Percentiles rank a stretch among this genome's conserved stretches.
phyloP scores from a whole-genome alignment of 139 green algal genomes.

The Eudorina sp. region DNA sequence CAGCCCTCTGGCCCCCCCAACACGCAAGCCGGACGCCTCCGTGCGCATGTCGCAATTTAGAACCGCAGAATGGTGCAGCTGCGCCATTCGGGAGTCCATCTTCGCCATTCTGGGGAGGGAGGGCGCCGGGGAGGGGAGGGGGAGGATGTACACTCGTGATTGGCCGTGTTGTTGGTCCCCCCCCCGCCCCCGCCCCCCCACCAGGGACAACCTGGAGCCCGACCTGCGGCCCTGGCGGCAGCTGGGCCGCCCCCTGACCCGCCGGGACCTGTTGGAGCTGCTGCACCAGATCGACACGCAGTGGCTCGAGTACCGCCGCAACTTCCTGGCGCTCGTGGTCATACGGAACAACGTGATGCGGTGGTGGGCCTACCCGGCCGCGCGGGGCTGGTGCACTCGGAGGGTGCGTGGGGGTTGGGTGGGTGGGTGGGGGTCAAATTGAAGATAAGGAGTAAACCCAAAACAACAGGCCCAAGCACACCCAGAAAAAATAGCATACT shows the following conservation, averaged over 20 bases:
- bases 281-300: conserved; percentile 50
- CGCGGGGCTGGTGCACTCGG: conserved; percentile 54
- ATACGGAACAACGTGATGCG: conserved; percentile 49
- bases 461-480: no score
- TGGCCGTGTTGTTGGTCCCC: no score
- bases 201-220: conserved; percentile 62
- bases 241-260: conserved; percentile 24
- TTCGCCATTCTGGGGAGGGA: no score
- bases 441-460: neutral
- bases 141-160: no score
- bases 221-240: conserved; percentile 53
- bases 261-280: conserved; percentile 48
- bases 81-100: no score
- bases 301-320: conserved; percentile 59
- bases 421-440: neutral
- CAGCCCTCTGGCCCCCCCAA: no score
- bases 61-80: no score
- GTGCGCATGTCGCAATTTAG: no score
- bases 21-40: no score
- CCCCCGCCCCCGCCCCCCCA: no score
- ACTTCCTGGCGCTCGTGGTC: conserved; percentile 61
- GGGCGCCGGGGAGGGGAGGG: no score
- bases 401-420: conserved; percentile 22
- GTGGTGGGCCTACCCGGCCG: conserved; percentile 61
- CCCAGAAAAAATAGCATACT: no score